Conservation (phyloP, 106 monocot species). For the Iris macrosiphon region DNA sequence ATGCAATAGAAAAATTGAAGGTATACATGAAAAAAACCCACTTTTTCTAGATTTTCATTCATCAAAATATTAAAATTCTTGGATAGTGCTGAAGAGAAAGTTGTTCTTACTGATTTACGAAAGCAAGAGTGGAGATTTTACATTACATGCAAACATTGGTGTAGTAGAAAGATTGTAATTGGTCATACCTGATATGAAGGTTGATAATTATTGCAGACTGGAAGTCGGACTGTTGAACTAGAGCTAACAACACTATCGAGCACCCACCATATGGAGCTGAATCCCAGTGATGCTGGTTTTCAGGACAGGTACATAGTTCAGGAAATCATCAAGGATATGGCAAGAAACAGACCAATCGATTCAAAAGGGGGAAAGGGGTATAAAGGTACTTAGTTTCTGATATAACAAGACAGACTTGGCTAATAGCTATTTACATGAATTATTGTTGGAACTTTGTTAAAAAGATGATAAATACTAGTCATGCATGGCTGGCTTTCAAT, state of each 20-base stretch:
- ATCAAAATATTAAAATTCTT: background rate
- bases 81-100: background rate
- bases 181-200: too few species aligned
- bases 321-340: constrained; percentile 98
- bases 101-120: background rate
- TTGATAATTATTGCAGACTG: constrained; percentile 49
- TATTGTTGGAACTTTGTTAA: too few species aligned
- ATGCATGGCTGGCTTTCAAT: too few species aligned
- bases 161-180: too few species aligned
- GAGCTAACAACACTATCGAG: constrained; percentile 81
- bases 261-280: constrained; percentile 84
- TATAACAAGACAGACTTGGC: background rate
- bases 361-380: constrained; percentile 77
- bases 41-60: background rate
- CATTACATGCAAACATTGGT: background rate
- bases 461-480: too few species aligned
- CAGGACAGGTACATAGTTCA: constrained; percentile 97
- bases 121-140: background rate
- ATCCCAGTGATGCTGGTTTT: constrained; percentile 94
- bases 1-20: too few species aligned
- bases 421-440: too few species aligned
- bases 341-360: constrained; percentile 84
- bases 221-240: constrained; percentile 73
- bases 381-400: constrained; percentile 50
- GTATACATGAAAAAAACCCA: background rate